These are phyloP conservation scores for Jacaranda copaia DNA, from an alignment of 257 asterid species.

Conservation along the genomic window DNA sequence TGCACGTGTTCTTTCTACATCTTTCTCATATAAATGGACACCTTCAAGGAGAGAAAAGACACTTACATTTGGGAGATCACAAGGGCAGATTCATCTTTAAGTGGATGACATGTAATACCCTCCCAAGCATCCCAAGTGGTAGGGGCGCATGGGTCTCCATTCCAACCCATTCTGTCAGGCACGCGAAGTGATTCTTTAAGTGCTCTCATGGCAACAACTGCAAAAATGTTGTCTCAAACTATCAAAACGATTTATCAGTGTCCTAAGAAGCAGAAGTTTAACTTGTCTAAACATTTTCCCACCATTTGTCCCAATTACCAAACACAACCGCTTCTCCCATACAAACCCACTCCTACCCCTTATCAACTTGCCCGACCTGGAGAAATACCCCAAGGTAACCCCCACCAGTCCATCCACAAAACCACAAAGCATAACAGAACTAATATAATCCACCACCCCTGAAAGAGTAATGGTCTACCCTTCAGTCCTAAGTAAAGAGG, in stretches of 20 bases:
- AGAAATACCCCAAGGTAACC: neutral
- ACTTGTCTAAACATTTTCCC: neutral
- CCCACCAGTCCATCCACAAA: neutral
- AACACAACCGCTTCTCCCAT: neutral
- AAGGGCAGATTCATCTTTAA: slow-evolving; percentile 62
- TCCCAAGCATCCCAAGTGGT: slow-evolving; percentile 99
- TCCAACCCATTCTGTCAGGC: slow-evolving; percentile 99
- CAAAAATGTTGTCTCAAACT: slow-evolving; percentile 40
- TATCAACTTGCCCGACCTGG: neutral
- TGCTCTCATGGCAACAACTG: slow-evolving; percentile 89
- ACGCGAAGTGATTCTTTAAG: slow-evolving; percentile 90
- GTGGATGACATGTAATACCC: slow-evolving; percentile 85
- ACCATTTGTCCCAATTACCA: neutral
- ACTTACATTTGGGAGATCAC: slow-evolving; percentile 89
- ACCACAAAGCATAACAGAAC: neutral
- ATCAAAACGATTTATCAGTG: neutral
- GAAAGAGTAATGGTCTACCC: no score
- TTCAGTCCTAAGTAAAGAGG: slow-evolving; percentile 7
- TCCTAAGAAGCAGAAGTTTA: slow-evolving; percentile 12
- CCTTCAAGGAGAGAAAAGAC: slow-evolving; percentile 22
- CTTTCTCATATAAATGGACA: neutral
- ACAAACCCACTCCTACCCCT: neutral
- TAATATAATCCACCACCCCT: neutral
- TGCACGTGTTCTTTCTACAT: neutral
- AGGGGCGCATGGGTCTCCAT: slow-evolving; percentile 99